Evolutionary conservation across 2,329 filamentous ascomycete species (phyloP), one percentile per base, ranked within the genome.

Genomic region (Clarireedia homoeocarpa): DNA sequence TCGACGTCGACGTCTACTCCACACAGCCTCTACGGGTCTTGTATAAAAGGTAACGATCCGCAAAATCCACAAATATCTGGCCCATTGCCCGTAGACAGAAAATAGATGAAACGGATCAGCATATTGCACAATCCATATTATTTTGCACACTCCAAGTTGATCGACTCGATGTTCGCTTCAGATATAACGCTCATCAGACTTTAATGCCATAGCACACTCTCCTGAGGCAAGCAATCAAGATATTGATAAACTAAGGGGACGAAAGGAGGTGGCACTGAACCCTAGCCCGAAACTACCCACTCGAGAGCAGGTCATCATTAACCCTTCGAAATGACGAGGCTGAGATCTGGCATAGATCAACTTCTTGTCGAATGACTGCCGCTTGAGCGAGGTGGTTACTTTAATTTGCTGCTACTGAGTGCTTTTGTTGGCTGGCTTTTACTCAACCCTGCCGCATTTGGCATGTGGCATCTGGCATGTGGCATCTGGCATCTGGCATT

Each of bases 31-130:
- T 20, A 44, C 40, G 7, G 14, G n/a, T 44, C 20, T 44, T 23
- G 10, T 17, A n/a, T 44, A 17, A 23, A 44, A 44, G 3, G 20
- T 20, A 20, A 17, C 52, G 49, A 49, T 26, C 34, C 52, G 45
- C 30, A 6, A 50, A 39, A 34, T 49, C 52, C 52, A 54, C 52
- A 49, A 34, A 47, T 50, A 20, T 30, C 40, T 20, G 12, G 34
- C 36, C 45, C 45, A 17, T 42, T 50, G 45, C 49, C 26, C n/a
- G 48, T 30, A 30, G 39, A 26, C 30, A 23, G 30, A 20, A 23
- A 34, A 54, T n/a, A 50, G 5, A 50, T 54, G 52, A 54, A 54
- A 54, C 52, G 36, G 52, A 54, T 54, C 52, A 36, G 14, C 52
- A 42, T 15, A 20, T 34, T 54, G 26, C 20, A 42, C 14, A 27